Base-by-base conservation (phyloP, 805 yeast genomes). In the Candida chilensis region DNA sequence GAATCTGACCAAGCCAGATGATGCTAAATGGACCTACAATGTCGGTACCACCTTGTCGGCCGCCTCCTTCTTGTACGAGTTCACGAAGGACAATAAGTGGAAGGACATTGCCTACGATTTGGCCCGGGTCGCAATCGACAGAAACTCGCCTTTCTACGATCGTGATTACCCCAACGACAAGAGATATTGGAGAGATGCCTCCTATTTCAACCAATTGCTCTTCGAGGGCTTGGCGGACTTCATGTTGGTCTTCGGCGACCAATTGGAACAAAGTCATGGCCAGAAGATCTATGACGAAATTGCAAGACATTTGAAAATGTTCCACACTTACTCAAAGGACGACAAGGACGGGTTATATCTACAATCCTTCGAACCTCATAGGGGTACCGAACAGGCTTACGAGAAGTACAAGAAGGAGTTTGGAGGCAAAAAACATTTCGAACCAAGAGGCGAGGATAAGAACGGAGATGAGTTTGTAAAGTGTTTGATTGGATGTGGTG, bases 151-250 rank as follows among this genome's bases (percentile, higher is more conserved):
- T 18, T 57, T 78, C 35, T 78, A 71, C 39, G 80, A 78, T 49
- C 64, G 85, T 40, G 86, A 78, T 46, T 73, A 74, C 34, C 67
- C 62, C 30, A 50, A 57, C 44, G 63, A 57, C 8, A 64, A 66
- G 40, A 56, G 86, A 31, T 76, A 67, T 52, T 78, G 81, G 74
- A 64, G 79, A 40, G 85, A 77, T 42, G 56, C 71, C 10, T 64
- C 78, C 1, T 74, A 71, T 52, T 78, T 77, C 47, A 64, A 71
- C 32, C 86, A 78, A 47, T 58, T 78, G 38, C 53, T 78, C 29
- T 60, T 76, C 25, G 85, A 76, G 47, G 86, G 86, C 0, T 55
- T 77, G 29, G 80, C 82, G 4, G 85, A 78, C 47, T 78, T 73
- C 48, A 45, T 74, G 41, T 47, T 73, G 39, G 64, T 60, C 25